Base-by-base conservation (phyloP, 2,329 filamentous ascomycete species). In the Didymella segeticola region DNA sequence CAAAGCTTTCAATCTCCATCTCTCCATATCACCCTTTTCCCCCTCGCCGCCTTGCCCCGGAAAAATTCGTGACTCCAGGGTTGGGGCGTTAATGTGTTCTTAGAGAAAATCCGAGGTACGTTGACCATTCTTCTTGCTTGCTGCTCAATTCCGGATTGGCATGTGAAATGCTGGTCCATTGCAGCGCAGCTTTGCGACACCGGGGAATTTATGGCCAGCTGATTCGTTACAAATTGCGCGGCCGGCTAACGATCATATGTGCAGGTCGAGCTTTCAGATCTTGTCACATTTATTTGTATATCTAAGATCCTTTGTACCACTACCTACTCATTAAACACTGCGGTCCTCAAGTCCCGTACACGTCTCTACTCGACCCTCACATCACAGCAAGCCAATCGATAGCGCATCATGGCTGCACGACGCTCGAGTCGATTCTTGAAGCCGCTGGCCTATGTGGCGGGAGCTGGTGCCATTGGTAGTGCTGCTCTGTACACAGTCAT, bases 401-500 rank as follows among this genome's bases (percentile, higher is more conserved):
- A 54, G 49, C 43, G 25, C 56, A 60, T 47, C 56, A 75, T 75
- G 72, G 71, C 71, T 59, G 63, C 69, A 43, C 61, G 69, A 58
- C 69, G 70, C 55, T 63, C 69, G 58, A 70, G 70, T 59, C 82
- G 82, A 58, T 68, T 86, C 57, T 66, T 87, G 62, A 82, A 80
- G 70, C 82, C 82, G 42, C 72, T 86, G 56, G 80, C 86, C 25
- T 87, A 87, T 74, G 82, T 82, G 45, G 78, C 83, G 33, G 82
- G 79, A 46, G 84, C 82, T 19, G 78, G 80, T 52, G 77, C 78
- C 29, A 78, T 80, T 46, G 82, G 82, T 61, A 82, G 81, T 47
- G 81, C 81, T 50, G 78, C 80, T 37, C 79, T 88, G 53, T 88
- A 88, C 74, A 76, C 84, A 57, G 79, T 83, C 60, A 89, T 89